Evolutionary conservation across 176 grass and related monocot genomes (phyloP).

Genomic region (Leersia perrieri): DNA sequence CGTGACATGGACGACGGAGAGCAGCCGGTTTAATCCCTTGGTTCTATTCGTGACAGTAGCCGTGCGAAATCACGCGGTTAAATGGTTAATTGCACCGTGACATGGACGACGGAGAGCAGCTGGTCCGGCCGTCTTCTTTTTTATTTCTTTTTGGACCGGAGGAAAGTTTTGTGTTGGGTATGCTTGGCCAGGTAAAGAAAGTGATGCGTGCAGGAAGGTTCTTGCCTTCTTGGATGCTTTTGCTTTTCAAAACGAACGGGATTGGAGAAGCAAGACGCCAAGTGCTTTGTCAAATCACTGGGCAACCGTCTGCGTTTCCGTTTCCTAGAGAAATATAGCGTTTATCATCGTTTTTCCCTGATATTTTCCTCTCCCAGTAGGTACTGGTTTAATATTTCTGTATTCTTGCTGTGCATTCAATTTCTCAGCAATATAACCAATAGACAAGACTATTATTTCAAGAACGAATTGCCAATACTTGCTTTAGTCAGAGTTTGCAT

Average conservation of each 20-base stretch:
- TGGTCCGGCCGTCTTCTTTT: neutral
- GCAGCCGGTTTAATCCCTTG: neutral
- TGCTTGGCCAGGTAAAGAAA: conserved; percentile 4
- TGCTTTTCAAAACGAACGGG: conserved; percentile 17
- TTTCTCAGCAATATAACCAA: too few relatives aligned
- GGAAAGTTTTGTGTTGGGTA: neutral
- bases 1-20: too few relatives aligned
- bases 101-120: neutral
- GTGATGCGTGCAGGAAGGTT: conserved; percentile 35
- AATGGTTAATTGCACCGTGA: neutral
- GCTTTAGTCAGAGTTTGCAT: too few relatives aligned
- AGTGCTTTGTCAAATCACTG: neutral
- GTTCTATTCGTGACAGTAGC: neutral
- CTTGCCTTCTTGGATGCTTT: conserved; percentile 39
- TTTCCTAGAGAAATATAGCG: neutral
- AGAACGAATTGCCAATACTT: too few relatives aligned
- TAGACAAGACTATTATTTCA: too few relatives aligned
- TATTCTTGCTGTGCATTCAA: neutral
- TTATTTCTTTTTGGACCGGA: neutral
- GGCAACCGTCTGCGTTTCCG: neutral
- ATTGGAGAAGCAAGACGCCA: neutral
- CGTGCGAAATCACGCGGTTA: neutral
- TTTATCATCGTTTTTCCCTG: neutral
- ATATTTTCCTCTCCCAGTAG: conserved; percentile 22
- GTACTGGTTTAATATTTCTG: too few relatives aligned